Evolutionary conservation across 768 basidiomycete genomes (phyloP).

Genomic region (Suillus decipiens): DNA sequence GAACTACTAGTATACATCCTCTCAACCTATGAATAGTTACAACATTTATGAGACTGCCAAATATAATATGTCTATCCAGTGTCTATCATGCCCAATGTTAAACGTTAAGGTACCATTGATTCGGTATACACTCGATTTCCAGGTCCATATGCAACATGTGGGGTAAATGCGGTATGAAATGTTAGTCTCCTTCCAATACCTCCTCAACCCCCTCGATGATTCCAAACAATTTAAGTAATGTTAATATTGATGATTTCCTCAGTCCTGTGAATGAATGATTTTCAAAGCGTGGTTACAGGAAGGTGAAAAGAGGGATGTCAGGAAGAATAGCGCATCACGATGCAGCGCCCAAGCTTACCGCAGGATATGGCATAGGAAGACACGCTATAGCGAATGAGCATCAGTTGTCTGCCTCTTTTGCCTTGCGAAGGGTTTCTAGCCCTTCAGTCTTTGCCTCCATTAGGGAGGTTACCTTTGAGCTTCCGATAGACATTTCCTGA

Average conservation of each 20-base stretch:
- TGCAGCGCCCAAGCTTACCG: neutral
- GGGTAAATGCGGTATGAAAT: slow-evolving; percentile 1
- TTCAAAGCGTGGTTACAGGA: neutral
- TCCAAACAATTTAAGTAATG: neutral
- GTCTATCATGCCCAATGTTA: neutral
- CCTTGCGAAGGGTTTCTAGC: neutral
- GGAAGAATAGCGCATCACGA: neutral
- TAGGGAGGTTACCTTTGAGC: neutral
- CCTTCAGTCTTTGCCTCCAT: neutral
- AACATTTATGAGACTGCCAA: neutral
- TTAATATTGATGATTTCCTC: neutral
- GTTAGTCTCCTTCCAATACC: neutral
- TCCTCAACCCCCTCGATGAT: neutral
- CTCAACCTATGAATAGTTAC: neutral
- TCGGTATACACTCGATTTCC: neutral
- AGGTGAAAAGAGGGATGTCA: neutral
- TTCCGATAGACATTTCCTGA: neutral
- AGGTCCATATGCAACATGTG: neutral
- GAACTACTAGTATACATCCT: no score
- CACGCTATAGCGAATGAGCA: neutral
- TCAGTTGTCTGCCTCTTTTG: neutral
- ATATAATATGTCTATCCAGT: neutral
- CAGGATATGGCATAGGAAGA: neutral
- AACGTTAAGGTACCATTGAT: neutral
- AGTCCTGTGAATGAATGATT: neutral